Percentiles rank a stretch among this genome's conserved stretches.
These are phyloP conservation scores for Abelmoschus esculentus DNA, from an alignment of 345 rosid genomes.

Conservation along the genomic window DNA sequence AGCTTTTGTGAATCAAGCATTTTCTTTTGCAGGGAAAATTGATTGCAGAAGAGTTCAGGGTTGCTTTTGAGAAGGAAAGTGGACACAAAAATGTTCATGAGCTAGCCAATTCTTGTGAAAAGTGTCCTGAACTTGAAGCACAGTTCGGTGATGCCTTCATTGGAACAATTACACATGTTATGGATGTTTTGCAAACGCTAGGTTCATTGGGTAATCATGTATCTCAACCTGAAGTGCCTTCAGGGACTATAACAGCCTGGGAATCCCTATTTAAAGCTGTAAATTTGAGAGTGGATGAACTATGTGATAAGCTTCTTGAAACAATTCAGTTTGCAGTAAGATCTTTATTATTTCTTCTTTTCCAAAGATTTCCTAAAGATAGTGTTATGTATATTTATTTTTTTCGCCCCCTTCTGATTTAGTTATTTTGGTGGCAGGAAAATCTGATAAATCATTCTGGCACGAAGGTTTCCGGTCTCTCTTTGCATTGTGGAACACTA, in stretches of 20 bases:
- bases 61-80: slow-evolving; percentile 17
- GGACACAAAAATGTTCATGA: slow-evolving; percentile 13
- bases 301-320: slow-evolving; percentile 42
- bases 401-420: slow-evolving; percentile 3
- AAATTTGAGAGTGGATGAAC: slow-evolving; percentile 38
- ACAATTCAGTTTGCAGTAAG: slow-evolving; percentile 50
- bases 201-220: slow-evolving; percentile 23
- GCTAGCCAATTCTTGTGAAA: slow-evolving; percentile 13
- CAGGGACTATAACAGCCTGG: slow-evolving; percentile 53
- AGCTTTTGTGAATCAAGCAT: background rate
- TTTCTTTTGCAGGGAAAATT: slow-evolving; percentile 47
- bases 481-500: slow-evolving; percentile 35
- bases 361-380: background rate
- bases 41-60: slow-evolving; percentile 42
- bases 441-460: slow-evolving; percentile 37
- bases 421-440: slow-evolving; percentile 39
- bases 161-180: slow-evolving; percentile 26
- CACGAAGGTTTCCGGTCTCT: slow-evolving; percentile 18
- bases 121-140: slow-evolving; percentile 26
- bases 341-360: slow-evolving; percentile 17
- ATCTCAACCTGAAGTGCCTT: slow-evolving; percentile 31
- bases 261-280: slow-evolving; percentile 44
- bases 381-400: background rate
- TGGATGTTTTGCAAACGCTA: slow-evolving; percentile 41
- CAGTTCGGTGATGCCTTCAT: slow-evolving; percentile 32